Evolutionary conservation across 2,329 filamentous ascomycete genomes (phyloP), one percentile per base, ranked within the genome.

Genomic region (Cadophora sp.): DNA sequence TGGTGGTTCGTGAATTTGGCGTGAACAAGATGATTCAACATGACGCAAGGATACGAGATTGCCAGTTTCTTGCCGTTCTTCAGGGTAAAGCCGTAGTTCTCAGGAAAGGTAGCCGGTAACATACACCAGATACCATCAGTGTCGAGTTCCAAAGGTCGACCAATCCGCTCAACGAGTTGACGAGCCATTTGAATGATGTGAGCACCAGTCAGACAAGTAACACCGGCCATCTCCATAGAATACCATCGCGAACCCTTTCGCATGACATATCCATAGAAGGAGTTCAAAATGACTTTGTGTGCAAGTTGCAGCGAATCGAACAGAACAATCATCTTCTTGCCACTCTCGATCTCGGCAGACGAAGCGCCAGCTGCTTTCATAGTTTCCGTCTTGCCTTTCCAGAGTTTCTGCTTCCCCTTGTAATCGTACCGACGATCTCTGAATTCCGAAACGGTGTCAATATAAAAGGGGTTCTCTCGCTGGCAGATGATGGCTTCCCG

Each of bases 71-170:
- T 99, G 72, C 96, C 96, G 74, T 94, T 96, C 79, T 95, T 97
- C 73, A 97, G 81, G 75, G 92, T 97, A 83, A 99, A 98, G 0
- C 89, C 85, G 75, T 97, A 97, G 79, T 99, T 97, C 76, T 99
- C 96, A 0, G 96, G 96, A 74, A 99, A 99, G 0, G 93, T 96
- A 0, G 93, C 95, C 0, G 96, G 96, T 73, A 99, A 85, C 87
- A 99, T 99, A 81, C 96, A 99, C 96, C 96, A 99, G 75, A 99
- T 99, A 87, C 96, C 96, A 77, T 99, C 96, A 2, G 96, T 99
- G 79, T 99, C 96, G 59, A 99, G 84, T 78, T 99, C 96, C 62
- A 99, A 84, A 0, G 96, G 96, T 65, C 96, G 87, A 27, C 96
- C 96, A 45, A 99, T 92, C 8, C 96, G 88, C 77, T 99, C 96